Conservation (phyloP, 352 stramenopile genomes). For the Phytophthora sp. region DNA sequence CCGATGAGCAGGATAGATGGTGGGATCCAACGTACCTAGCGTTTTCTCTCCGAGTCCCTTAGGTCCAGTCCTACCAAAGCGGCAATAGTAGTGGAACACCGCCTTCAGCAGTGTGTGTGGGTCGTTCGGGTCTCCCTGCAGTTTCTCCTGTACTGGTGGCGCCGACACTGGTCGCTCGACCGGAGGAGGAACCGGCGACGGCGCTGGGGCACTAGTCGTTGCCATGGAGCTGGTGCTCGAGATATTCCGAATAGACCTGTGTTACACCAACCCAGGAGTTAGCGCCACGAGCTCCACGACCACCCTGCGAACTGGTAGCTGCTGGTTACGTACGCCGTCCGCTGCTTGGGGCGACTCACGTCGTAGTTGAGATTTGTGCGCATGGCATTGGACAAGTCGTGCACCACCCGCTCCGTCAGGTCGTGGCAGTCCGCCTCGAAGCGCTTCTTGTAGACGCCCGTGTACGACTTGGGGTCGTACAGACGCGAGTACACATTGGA, state of each 20-base stretch:
- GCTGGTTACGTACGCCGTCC: slow-evolving; percentile 38
- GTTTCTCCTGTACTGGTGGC: slow-evolving; percentile 34
- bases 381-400: slow-evolving; percentile 62
- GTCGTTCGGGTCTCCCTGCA: slow-evolving; percentile 76
- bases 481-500: slow-evolving; percentile 61
- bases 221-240: not conserved
- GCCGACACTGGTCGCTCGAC: slow-evolving; percentile 21
- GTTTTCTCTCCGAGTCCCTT: slow-evolving; percentile 73
- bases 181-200: not conserved
- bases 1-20: not conserved
- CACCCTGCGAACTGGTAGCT: not conserved
- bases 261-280: slow-evolving; percentile 1
- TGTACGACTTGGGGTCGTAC: slow-evolving; percentile 68
- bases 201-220: slow-evolving; percentile 2
- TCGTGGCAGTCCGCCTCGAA: slow-evolving; percentile 60
- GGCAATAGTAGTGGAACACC: slow-evolving; percentile 89
- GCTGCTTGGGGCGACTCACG: slow-evolving; percentile 53
- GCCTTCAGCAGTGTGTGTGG: slow-evolving; percentile 80
- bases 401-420: slow-evolving; percentile 54
- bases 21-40: slow-evolving; percentile 57
- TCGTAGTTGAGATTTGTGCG: slow-evolving; percentile 63
- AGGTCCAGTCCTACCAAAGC: slow-evolving; percentile 75
- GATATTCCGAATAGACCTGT: slow-evolving; percentile 7
- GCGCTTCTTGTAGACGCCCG: slow-evolving; percentile 68
- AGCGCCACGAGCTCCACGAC: not conserved